Base-by-base conservation (phyloP, 192 early-diverging fungal species). In the Dissophora globulifera region DNA sequence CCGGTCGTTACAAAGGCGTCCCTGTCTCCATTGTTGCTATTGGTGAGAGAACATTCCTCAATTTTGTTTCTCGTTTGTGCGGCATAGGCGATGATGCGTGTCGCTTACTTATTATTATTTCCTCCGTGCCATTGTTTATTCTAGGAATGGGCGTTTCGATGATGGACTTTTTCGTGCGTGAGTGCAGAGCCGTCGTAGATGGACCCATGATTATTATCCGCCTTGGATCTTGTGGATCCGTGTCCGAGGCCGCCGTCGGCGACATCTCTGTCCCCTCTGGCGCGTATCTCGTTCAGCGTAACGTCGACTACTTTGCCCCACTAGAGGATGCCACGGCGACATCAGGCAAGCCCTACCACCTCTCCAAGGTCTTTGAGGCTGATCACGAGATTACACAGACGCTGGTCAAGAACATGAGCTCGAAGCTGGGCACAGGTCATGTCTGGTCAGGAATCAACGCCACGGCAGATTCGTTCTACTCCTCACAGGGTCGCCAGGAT, bases 161-260 rank as follows among this genome's bases (percentile, higher is more conserved):
- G 90, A 93, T 93, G 88, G 96, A 97, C 75, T 93, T 97, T 59
- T 91, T 97, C 63, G 87, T 97, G 17, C 86, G 96, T 22, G 96
- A 98, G 78, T 83, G 86, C 22, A 85, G 96, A 38, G 91, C 92
- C 33, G 88, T 94, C 5, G 86, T 89, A 7, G 67, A 85, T 12
- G 96, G 96, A 0, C 90, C 91, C 3, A 58, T 98, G 65, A 64
- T 83, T 15, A 93, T 97, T 22, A 88, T 95, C 46, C 80, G 95
- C 26, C 87, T 96, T 52, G 96, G 96, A 0, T 93, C 93, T 6
- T 98, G 96, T 53, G 94, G 95, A 8, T 91, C 89, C 26, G 81
- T 95, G 27, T 85, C 85, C 0, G 31, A 62, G 4, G 82, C 85
- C 5, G 57, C 47, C 1, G 62, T 82, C 15, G 94, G 96, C 26